phyloP scores from a whole-genome alignment of 495 filamentous ascomycete species.

The Recurvomyces mirabilis region DNA sequence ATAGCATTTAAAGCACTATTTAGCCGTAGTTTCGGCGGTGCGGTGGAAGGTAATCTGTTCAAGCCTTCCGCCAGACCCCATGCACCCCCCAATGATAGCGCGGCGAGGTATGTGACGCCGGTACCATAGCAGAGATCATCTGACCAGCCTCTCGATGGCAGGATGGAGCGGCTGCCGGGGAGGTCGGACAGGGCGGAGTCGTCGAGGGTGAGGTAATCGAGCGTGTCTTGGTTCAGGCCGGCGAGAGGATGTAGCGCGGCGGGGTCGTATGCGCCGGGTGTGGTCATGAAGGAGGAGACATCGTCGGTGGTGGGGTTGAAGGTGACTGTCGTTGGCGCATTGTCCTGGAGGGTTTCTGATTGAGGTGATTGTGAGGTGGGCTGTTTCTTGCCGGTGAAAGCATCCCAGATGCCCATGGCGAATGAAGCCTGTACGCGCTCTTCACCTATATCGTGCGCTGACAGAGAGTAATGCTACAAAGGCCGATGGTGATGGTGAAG shows the following conservation, averaged over 20 bases:
- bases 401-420: conserved; percentile 67
- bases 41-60: conserved; percentile 53
- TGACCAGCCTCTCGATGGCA: conserved; percentile 92
- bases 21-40: conserved; percentile 78
- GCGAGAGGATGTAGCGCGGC: conserved; percentile 85
- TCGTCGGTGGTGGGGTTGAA: conserved; percentile 61
- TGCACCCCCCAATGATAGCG: conserved; percentile 71
- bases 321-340: conserved; percentile 47
- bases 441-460: background rate
- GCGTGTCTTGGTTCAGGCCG: conserved; percentile 77
- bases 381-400: conserved; percentile 69
- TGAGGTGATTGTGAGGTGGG: conserved; percentile 34
- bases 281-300: conserved; percentile 68
- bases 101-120: conserved; percentile 81
- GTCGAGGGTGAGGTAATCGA: conserved; percentile 90
- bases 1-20: conserved; percentile 90
- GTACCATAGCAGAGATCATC: conserved; percentile 98
- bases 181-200: conserved; percentile 79
- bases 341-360: conserved; percentile 21
- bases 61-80: conserved; percentile 89
- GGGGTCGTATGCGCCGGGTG: conserved; percentile 64
- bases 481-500: background rate
- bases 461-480: too few relatives aligned
- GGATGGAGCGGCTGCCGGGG: conserved; percentile 71
- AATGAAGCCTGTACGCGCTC: background rate